Evolutionary conservation across 2,329 filamentous ascomycete genomes (phyloP).

Genomic region (Talaromyces sp.): DNA sequence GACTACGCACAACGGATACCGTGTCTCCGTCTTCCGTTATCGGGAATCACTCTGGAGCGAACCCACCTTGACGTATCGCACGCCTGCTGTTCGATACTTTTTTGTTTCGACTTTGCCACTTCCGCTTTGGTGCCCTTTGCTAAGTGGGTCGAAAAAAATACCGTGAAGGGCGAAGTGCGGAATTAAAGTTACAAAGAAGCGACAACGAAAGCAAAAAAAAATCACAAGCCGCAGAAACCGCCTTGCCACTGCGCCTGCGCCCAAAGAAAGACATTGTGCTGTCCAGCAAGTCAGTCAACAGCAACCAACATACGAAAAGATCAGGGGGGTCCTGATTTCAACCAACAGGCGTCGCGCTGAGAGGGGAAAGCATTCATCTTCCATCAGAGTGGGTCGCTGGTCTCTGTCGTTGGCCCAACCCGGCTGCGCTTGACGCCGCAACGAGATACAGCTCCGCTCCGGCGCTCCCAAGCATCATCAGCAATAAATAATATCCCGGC

Average conservation of each 20-base stretch:
- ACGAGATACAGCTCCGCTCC: constrained; percentile 12
- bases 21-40: background rate
- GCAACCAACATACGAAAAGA: background rate
- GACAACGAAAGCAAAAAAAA: background rate
- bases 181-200: background rate
- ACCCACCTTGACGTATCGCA: background rate
- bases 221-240: background rate
- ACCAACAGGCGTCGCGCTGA: background rate
- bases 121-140: background rate
- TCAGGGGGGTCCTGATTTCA: background rate
- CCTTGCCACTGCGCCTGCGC: background rate
- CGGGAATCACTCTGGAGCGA: background rate
- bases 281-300: background rate
- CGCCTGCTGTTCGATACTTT: background rate
- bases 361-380: constrained; percentile 5
- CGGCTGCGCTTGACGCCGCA: constrained; percentile 10
- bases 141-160: background rate
- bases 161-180: background rate
- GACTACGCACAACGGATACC: background rate
- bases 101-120: background rate
- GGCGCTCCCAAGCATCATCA: constrained; percentile 1
- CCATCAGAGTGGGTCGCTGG: constrained; percentile 12
- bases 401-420: constrained; percentile 9
- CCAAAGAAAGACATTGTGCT: background rate
- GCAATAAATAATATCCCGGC: constrained; percentile 11